These are phyloP conservation scores for Ogataea paradorogensis DNA, from an alignment of 805 yeast genomes.

Conservation along the genomic window DNA sequence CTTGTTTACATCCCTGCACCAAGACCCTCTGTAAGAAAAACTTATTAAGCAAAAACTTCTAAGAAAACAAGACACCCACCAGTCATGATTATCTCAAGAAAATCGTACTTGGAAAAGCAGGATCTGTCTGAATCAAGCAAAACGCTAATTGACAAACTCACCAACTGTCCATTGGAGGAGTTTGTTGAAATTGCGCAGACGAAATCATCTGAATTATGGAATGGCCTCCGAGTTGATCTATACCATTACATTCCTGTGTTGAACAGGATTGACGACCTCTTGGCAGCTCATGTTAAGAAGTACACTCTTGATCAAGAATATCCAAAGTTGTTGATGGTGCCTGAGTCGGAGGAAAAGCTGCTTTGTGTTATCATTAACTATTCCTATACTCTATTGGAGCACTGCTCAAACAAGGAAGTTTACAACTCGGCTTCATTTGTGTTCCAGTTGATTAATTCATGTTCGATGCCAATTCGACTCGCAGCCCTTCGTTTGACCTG, in stretches of 20 bases:
- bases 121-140: conserved; percentile 19
- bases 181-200: conserved; percentile 18
- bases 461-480: conserved; percentile 56
- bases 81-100: conserved; percentile 17
- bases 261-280: conserved; percentile 68
- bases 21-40: neutral
- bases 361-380: conserved; percentile 56
- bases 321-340: conserved; percentile 46
- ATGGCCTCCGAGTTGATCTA: conserved; percentile 44
- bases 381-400: conserved; percentile 59
- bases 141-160: conserved; percentile 15
- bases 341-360: conserved; percentile 43
- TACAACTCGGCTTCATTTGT: conserved; percentile 67
- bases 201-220: conserved; percentile 28
- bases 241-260: conserved; percentile 75
- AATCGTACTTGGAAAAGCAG: conserved; percentile 19
- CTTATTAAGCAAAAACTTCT: conserved; percentile 1
- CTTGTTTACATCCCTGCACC: conserved; percentile 4
- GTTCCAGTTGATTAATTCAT: conserved; percentile 54
- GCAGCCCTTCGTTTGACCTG: conserved; percentile 51
- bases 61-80: conserved; percentile 4
- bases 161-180: conserved; percentile 21
- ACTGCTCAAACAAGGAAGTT: conserved; percentile 63
- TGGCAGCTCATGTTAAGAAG: conserved; percentile 51
- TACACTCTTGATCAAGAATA: conserved; percentile 49